phyloP scores from a whole-genome alignment of 306 rosid genomes.

The Luffa acutangula region DNA sequence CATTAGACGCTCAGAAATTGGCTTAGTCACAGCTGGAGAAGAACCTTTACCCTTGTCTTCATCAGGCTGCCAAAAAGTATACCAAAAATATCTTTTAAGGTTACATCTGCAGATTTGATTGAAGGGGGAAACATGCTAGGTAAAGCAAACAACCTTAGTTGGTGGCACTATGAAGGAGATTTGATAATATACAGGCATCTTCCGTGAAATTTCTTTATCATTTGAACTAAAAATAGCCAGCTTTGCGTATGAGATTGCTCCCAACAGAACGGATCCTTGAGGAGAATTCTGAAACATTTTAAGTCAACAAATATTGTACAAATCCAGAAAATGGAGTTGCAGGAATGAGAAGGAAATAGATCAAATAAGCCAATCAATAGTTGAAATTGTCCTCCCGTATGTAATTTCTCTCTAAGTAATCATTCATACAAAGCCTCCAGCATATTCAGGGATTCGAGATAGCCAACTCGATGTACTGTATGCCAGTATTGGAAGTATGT shows the following conservation, averaged over 20 bases:
- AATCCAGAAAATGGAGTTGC: background rate
- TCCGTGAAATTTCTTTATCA: conserved; percentile 45
- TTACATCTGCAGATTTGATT: background rate
- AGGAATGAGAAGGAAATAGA: background rate
- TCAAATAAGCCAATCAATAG: background rate
- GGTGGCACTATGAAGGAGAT: conserved; percentile 79
- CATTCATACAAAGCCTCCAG: background rate
- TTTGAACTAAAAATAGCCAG: conserved; percentile 32
- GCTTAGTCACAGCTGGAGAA: conserved; percentile 39
- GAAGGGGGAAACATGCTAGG: conserved; percentile 11
- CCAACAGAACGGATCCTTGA: conserved; percentile 74
- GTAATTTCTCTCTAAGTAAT: background rate
- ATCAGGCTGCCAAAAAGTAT: conserved; percentile 39
- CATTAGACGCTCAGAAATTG: conserved; percentile 63
- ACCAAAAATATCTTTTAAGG: background rate
- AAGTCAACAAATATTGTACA: background rate
- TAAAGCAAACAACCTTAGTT: conserved; percentile 50
- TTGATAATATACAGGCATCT: conserved; percentile 55
- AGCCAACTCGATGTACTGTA: background rate
- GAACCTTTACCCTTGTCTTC: conserved; percentile 79
- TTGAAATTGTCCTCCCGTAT: background rate
- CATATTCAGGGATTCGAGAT: background rate
- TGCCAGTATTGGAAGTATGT: background rate
- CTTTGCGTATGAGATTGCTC: conserved; percentile 84
- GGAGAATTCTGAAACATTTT: conserved; percentile 45